These are phyloP conservation scores for Nakazawaea siamensis DNA, from an alignment of 805 yeast species.

Conservation along the genomic window DNA sequence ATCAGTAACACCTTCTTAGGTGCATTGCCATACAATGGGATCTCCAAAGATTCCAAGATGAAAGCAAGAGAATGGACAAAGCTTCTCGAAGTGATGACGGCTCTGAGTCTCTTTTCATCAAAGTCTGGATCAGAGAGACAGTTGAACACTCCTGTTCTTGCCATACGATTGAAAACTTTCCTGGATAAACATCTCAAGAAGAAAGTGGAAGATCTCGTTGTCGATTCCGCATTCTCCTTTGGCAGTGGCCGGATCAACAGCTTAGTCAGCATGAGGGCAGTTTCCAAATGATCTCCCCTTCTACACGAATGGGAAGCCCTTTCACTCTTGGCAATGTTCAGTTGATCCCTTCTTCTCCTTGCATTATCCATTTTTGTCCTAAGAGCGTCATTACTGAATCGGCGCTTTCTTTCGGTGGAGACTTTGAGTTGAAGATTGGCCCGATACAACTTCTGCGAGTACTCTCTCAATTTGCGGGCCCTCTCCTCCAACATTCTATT, in stretches of 20 bases:
- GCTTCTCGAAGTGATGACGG: too few relatives aligned
- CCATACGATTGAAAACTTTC: too few relatives aligned
- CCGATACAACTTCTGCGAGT: slow-evolving; percentile 1
- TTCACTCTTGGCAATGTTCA: slow-evolving; percentile 1
- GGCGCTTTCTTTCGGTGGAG: slow-evolving; percentile 1
- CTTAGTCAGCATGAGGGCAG: too few relatives aligned
- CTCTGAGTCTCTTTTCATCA: too few relatives aligned
- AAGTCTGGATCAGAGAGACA: too few relatives aligned
- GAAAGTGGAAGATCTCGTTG: too few relatives aligned
- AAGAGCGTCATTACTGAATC: slow-evolving; percentile 5
- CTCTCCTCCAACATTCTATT: slow-evolving; percentile 1
- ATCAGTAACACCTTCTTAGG: too few relatives aligned
- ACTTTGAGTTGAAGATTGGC: slow-evolving; percentile 2
- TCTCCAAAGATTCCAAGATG: not conserved
- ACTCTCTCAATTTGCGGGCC: not conserved
- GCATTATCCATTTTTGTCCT: slow-evolving; percentile 4
- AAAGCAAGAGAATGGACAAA: not conserved
- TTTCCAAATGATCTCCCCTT: too few relatives aligned
- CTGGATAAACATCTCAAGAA: too few relatives aligned
- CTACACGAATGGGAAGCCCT: slow-evolving; percentile 7
- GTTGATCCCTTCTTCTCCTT: not conserved
- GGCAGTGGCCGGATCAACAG: too few relatives aligned
- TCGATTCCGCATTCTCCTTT: too few relatives aligned
- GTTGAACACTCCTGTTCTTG: too few relatives aligned
- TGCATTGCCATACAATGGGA: not conserved